Evolutionary conservation across 2,329 filamentous ascomycete species (phyloP).

Genomic region (Dactylellina drechsleri): DNA sequence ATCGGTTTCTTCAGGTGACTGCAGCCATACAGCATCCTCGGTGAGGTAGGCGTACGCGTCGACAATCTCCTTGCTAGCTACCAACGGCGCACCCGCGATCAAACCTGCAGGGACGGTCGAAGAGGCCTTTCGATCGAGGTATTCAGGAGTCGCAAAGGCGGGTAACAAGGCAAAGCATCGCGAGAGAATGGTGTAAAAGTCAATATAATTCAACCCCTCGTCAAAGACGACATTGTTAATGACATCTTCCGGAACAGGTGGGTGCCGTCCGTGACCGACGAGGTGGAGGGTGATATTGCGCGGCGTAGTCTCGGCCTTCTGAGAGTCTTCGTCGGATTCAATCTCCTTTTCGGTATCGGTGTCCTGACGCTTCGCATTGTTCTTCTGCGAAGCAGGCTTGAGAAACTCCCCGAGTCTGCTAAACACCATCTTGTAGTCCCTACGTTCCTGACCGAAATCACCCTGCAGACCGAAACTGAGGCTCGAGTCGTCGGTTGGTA

Average conservation of each 20-base stretch:
- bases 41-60: conserved; percentile 59
- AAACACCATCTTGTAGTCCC: conserved; percentile 59
- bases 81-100: conserved; percentile 58
- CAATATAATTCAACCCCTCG: conserved; percentile 58
- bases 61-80: conserved; percentile 57
- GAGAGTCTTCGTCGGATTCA: conserved; percentile 32
- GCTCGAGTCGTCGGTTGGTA: conserved; percentile 32
- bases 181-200: conserved; percentile 58
- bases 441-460: conserved; percentile 58
- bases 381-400: conserved; percentile 33
- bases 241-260: conserved; percentile 56
- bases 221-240: conserved; percentile 58
- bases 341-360: conserved; percentile 12
- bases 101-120: conserved; percentile 58
- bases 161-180: conserved; percentile 58
- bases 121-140: conserved; percentile 59
- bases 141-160: conserved; percentile 58
- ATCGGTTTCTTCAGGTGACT: conserved; percentile 57
- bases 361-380: conserved; percentile 24
- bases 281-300: conserved; percentile 57
- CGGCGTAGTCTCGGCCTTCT: conserved; percentile 26
- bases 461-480: conserved; percentile 59
- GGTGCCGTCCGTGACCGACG: conserved; percentile 57
- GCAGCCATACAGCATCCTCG: conserved; percentile 58
- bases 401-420: conserved; percentile 56